Base-by-base conservation (phyloP, 2,329 filamentous ascomycete genomes). In the Coniochaeta sp. region DNA sequence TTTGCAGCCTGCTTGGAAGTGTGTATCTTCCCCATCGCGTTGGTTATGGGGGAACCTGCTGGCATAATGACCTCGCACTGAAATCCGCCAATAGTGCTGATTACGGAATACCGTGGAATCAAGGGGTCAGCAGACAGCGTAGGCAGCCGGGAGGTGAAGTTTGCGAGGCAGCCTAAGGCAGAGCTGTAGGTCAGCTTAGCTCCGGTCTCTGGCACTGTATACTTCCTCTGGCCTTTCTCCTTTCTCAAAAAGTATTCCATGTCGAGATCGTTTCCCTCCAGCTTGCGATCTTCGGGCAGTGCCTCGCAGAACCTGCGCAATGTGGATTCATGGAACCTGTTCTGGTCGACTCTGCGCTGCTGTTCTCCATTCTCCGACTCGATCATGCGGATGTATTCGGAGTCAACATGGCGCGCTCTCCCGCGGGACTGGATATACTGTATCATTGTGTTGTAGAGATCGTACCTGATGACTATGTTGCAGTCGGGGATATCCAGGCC, bases 391-490 rank as follows among this genome's bases (percentile, higher is more conserved):
- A 93, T 82, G 71, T 93, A 97, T 63, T 83, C 86, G 0, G 95
- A 98, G 59, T 88, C 82, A 0, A 76, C 73, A 67, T 91, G 89
- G 42, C 95, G 84, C 14, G 95, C 95, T 59, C 95, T 85, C 0
- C 95, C 95, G 63, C 91, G 85, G 16, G 93, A 97, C 72, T 99
- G 95, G 22, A 98, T 87, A 70, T 97, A 98, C 69, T 96, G 90
- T 58, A 98, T 98, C 72, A 96, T 86, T 0, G 93, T 97, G 12
- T 82, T 81, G 73, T 92, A 96, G 2, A 96, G 81, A 69, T 98
- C 91, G 68, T 97, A 99, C 2, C 93, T 76, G 61, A 89, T 79
- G 32, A 89, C 77, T 1, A 88, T 70, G 64, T 89, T 88, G 70
- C 86, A 89, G 59, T 87, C 84, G 0, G 86, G 86, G 55, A 89